phyloP scores from a whole-genome alignment of 106 monocot species.

The Dendrobium officinale region DNA sequence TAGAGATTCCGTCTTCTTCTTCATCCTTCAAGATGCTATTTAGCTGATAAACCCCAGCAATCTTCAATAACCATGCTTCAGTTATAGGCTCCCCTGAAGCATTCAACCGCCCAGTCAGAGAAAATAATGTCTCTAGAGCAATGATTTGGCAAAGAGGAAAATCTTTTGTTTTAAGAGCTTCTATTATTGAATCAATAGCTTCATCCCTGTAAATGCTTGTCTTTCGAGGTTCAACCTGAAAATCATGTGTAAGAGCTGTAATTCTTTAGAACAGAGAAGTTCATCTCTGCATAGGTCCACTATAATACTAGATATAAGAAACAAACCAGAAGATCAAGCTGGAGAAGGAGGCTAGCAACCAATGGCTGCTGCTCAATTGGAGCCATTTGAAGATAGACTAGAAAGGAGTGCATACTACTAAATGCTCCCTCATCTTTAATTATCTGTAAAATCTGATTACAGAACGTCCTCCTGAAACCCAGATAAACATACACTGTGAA shows the following conservation, averaged over 20 bases:
- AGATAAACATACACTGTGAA: background rate
- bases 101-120: slow-evolving; percentile 35
- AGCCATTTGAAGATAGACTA: slow-evolving; percentile 48
- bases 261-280: background rate
- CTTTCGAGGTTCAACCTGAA: slow-evolving; percentile 52
- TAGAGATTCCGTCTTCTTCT: slow-evolving; percentile 3
- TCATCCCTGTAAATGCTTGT: slow-evolving; percentile 55
- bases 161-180: slow-evolving; percentile 36
- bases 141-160: slow-evolving; percentile 41
- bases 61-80: slow-evolving; percentile 44
- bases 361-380: slow-evolving; percentile 38
- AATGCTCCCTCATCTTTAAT: slow-evolving; percentile 52
- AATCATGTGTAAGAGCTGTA: background rate
- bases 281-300: background rate
- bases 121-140: slow-evolving; percentile 33
- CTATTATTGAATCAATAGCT: slow-evolving; percentile 49
- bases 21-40: slow-evolving; percentile 19
- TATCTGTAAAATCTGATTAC: slow-evolving; percentile 37
- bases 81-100: slow-evolving; percentile 29
- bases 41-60: slow-evolving; percentile 33
- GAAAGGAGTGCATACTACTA: slow-evolving; percentile 49
- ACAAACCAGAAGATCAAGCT: slow-evolving; percentile 53
- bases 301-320: background rate
- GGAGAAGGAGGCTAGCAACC: slow-evolving; percentile 51
- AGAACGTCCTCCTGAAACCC: slow-evolving; percentile 34